Conservation (phyloP, 2,329 filamentous ascomycete species). For the Pyricularia grisea region DNA sequence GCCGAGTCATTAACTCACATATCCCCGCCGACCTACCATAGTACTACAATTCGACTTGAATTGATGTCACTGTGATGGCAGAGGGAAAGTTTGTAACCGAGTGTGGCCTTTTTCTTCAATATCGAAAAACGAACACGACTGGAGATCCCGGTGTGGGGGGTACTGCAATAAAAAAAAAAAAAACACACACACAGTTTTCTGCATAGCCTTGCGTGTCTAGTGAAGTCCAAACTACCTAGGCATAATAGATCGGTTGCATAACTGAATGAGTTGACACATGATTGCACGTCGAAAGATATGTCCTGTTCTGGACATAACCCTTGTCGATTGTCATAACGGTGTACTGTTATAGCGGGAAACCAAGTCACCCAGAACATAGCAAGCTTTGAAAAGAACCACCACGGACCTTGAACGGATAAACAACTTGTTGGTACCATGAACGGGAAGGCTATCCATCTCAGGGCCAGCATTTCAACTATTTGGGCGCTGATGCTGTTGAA, state of each 20-base stretch:
- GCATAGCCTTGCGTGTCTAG: not conserved
- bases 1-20: not conserved
- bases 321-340: not conserved
- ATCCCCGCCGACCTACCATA: not conserved
- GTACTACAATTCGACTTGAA: not conserved
- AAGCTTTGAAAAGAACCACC: no score
- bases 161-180: no score
- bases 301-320: not conserved
- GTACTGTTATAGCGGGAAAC: no score
- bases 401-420: no score
- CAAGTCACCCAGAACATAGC: no score
- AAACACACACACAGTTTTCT: no score
- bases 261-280: not conserved
- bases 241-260: no score
- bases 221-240: no score
- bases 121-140: not conserved
- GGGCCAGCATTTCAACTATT: no score
- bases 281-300: not conserved
- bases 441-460: no score
- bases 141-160: not conserved
- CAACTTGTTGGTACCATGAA: no score
- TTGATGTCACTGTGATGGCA: not conserved
- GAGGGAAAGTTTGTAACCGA: not conserved
- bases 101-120: not conserved
- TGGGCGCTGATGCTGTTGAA: no score